Evolutionary conservation across 2,329 filamentous ascomycete species (phyloP).

Genomic region (Thelonectria discophora): DNA sequence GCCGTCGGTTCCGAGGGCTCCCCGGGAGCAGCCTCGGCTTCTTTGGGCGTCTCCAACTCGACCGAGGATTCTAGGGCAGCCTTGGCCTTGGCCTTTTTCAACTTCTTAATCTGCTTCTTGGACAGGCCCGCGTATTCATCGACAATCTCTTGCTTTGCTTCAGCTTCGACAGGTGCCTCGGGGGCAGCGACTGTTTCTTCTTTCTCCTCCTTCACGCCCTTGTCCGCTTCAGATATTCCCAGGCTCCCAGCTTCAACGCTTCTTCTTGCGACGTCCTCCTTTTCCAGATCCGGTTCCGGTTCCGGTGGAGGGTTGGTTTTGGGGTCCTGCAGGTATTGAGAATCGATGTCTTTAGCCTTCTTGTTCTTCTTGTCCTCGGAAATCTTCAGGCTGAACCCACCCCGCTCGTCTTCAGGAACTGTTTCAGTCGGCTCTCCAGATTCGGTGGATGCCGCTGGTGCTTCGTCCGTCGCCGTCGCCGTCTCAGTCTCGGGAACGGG

Average conservation of each 20-base stretch:
- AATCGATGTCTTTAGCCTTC: conserved; percentile 45
- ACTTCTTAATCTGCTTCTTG: conserved; percentile 41
- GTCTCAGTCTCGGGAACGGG: conserved; percentile 24
- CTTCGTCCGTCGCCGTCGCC: conserved; percentile 17
- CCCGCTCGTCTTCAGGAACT: conserved; percentile 44
- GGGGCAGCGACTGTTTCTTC: conserved; percentile 25
- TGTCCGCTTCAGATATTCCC: conserved; percentile 29
- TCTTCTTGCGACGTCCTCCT: conserved; percentile 37
- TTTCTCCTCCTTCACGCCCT: conserved; percentile 29
- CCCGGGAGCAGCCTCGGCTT: conserved; percentile 26
- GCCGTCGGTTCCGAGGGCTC: conserved; percentile 28
- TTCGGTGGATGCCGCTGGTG: conserved; percentile 28
- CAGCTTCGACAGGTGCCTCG: conserved; percentile 31
- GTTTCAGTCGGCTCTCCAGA: conserved; percentile 36
- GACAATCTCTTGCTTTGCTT: conserved; percentile 32
- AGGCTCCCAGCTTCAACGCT: conserved; percentile 35
- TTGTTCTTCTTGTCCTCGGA: conserved; percentile 48
- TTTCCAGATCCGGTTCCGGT: conserved; percentile 40
- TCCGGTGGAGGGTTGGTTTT: conserved; percentile 38
- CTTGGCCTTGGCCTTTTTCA: conserved; percentile 37
- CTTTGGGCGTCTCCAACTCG: conserved; percentile 31
- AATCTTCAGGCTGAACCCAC: conserved; percentile 42
- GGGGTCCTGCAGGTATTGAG: conserved; percentile 43
- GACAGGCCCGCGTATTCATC: conserved; percentile 40
- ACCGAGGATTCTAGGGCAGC: conserved; percentile 29